Evolutionary conservation across 352 stramenopile genomes (phyloP), one percentile per base, ranked within the genome.

Genomic region (Pythium rhizo-oryzae): DNA sequence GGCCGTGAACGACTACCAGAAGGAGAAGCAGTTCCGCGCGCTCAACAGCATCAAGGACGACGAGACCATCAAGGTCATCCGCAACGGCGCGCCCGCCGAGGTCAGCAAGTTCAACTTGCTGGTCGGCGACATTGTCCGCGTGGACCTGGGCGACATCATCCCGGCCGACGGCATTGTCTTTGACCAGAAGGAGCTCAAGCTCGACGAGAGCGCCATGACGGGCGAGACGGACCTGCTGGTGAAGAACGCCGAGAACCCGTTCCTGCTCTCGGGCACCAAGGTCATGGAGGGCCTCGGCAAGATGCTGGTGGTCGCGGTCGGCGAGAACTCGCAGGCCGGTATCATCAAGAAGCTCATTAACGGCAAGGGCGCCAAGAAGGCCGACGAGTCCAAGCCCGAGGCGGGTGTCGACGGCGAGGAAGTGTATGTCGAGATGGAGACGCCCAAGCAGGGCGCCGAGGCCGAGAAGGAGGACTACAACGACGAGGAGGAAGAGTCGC

Each of bases 241-340:
- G 21, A 98, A 98, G 72, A 84, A 81, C 54, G 68, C 69, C 0
- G 79, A 90, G n/a, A 93, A 97, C 69, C 91, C 93, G 19, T 98
- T 98, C 73, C 71, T 99, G 16, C 82, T 99, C 21, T 98, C 91
- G 1, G 96, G 96, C 24, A 99, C 93, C 23, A 97, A 96, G 43
- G 90, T 98, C 25, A 97, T 97, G 76, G 90, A 97, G 53, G 97
- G 97, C 8, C 82, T 94, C 8, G 91, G 84, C 33, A 88, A 89
- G 67, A 98, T 98, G 85, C 75, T 99, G 37, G 94, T 98, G 9
- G 80, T 97, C 12, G 96, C 91, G 30, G 96, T 99, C 8, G 96
- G 97, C 21, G 89, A 93, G 57, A 88, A 96, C 75, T 98, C 87
- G 15, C 93, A 98, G 67, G 96, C 94, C 54, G 95, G 96, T 39